A percentile compares a stretch with the other conserved stretches of the same genome.
Conservation (phyloP, 768 basidiomycete species). For the Tricholomella constricta region DNA sequence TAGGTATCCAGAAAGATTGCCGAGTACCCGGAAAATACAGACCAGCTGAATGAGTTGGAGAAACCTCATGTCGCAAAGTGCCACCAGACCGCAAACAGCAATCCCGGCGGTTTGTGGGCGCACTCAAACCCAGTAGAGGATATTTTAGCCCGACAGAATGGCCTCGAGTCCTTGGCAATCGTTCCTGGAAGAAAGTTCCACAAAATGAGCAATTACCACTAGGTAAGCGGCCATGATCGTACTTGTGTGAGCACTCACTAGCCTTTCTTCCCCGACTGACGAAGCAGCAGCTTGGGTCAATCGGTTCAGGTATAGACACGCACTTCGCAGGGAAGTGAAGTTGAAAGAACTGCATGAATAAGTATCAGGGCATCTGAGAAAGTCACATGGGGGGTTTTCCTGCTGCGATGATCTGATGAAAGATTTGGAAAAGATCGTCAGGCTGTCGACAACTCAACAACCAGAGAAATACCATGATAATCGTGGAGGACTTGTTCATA, state of each 20-base stretch:
- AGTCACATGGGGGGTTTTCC: too few species aligned
- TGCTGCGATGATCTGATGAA: too few species aligned
- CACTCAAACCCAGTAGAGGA: neutral
- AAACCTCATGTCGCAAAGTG: neutral
- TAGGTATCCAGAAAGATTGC: neutral
- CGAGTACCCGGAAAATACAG: neutral
- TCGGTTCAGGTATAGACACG: neutral
- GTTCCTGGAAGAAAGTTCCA: neutral
- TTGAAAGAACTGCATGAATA: neutral
- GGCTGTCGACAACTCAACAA: too few species aligned
- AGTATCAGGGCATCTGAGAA: too few species aligned
- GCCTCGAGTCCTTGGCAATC: neutral
- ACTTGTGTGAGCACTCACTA: too few species aligned
- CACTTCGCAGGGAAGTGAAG: neutral
- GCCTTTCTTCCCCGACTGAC: too few species aligned
- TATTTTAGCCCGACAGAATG: neutral
- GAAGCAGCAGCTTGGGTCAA: too few species aligned
- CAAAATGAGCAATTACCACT: neutral
- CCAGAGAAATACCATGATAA: too few species aligned
- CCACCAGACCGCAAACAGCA: conserved; percentile 1
- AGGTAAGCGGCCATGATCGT: neutral
- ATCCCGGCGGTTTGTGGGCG: conserved; percentile 6
- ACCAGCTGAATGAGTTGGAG: neutral
- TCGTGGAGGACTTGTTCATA: too few species aligned
- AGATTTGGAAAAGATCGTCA: too few species aligned